Base-by-base conservation (phyloP, 176 grass and related monocot genomes). In the Rhynchospora tenuis region DNA sequence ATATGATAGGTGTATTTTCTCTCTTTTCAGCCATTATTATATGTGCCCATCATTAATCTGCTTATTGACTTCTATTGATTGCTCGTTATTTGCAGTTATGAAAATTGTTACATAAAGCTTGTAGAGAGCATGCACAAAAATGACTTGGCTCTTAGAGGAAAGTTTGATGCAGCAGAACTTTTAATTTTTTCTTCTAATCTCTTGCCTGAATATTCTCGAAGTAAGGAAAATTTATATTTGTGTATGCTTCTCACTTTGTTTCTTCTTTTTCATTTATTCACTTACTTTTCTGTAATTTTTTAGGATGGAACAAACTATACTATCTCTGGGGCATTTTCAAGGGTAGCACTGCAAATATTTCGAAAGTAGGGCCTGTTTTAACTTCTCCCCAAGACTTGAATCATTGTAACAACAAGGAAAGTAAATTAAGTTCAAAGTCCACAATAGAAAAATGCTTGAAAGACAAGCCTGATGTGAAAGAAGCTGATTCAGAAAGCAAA, bases 291-390 rank as follows among this genome's bases (percentile, higher is more conserved):
- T 91, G 19, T 84, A 64, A 28, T 84, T 1, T 63, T 86, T 89
- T 80, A 99, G 96, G 93, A 64, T 99, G 96, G 96, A 99, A 99
- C 56, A 95, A 88, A 85, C 84, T 99, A 63, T 99, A 87, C 89
- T 99, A 89, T 80, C 91, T 99, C 28, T 99, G 93, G 93, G 96
- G 96, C 71, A 84, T 99, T 52, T 95, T 99, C 70, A 90, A 87
- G 90, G 85, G 88, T 60, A 74, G 77, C 50, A 90, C 50, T 94
- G 23, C 64, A 27, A 52, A 60, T 67, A 59, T 38, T 33, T 87
- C 82, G 17, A 68, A 84, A 86, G 65, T 71, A 42, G 77, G 67
- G 67, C 67, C 83, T 64, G 64, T 50, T 72, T 19, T 28, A 87
- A 82, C 68, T 81, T 64, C 64, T 27, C 20, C 73, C 22, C 33